Base-by-base conservation (phyloP, 768 basidiomycete genomes). In the Pilatotrama ljubarskyi region DNA sequence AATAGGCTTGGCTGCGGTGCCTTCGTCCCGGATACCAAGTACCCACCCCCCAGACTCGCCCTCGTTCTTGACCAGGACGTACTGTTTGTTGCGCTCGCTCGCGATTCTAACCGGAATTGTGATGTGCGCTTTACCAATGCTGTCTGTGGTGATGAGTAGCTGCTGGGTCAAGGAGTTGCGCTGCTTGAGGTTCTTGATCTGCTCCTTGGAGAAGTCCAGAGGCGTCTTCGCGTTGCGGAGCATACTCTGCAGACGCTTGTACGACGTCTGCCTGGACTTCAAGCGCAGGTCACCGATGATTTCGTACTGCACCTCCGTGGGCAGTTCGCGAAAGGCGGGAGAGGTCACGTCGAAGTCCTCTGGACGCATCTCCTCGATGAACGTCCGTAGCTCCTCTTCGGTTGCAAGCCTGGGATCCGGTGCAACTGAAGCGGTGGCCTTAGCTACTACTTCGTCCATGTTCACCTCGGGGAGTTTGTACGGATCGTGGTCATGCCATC, bases 281-380 rank as follows among this genome's bases (percentile, higher is more conserved):
- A 97, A 79, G 3, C 97, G 86, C 48, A 98, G 78, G 76, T 99
- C 97, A 53, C 96, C 95, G 35, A 98, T 87, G 64, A 99, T 96
- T 76, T 99, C 97, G 74, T 98, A 99, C 67, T 99, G 94, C 20
- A 97, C 86, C 72, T 98, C 95, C 0, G 93, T 96, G 2, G 97
- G 95, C 2, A 98, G 83, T 62, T 93, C 91, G 22, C 88, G 84
- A 71, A 99, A 99, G 18, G 88, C 92, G 5, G 92, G 83, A 1
- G 95, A 95, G 17, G 86, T 82, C 55, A 97, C 84, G 69, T 98
- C 96, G 66, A 98, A 92, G 69, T 98, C 95, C 67, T 95, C 94
- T 0, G 95, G 95, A 1, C 88, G 85, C 88, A 98, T 95, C 44
- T 95, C 91, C 59, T 98, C 95, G 63, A 98, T 97, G 74, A 98